Base-by-base conservation (phyloP, 148 eudicot species). In the Rhododendron griersonianum region DNA sequence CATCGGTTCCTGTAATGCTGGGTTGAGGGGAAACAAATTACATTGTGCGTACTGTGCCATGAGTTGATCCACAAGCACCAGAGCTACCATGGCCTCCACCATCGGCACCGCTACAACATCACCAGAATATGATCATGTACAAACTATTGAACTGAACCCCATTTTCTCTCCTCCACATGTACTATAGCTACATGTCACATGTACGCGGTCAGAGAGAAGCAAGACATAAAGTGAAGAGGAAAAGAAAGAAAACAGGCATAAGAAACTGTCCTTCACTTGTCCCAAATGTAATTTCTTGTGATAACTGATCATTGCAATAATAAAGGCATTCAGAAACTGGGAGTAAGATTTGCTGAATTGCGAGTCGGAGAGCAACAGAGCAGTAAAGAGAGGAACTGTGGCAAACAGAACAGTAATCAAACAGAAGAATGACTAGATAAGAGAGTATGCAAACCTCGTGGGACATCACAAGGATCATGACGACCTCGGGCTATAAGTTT, bases 381-480 rank as follows among this genome's bases (percentile, higher is more conserved):
- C 75, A 28, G 75, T 11, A 11, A 69, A 28, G 16, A 69, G 37
- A 28, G 37, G 37, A 69, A 69, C 4, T 37, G 11, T 69, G 75
- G 18, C 15, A 28, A 69, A 63, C 11, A 23, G 37, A 67, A 28
- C 76, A 71, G 35, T 30, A 71, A 71, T 11, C 76, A 71, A 71
- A 28, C 28, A 33, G 33, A 78, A 15, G 55, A 78, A 23, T 47
- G 28, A 25, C 14, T 41, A 45, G 15, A 81, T 30, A 55, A 79
- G 13, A 44, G 57, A 79, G 4, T 0, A n/a, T 47, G 84, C 90
- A 51, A 83, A 96, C 99, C 99, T 92, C 99, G 88, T 81, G 99
- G 98, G 87, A 95, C 98, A 90, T 95, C 99, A 88, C 99, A 96
- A 61, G 98, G 99, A 89, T 96, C 99, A 87, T 95, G 98, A 69